phyloP scores from a whole-genome alignment of 805 yeast genomes.

The Pichia occidentalis region DNA sequence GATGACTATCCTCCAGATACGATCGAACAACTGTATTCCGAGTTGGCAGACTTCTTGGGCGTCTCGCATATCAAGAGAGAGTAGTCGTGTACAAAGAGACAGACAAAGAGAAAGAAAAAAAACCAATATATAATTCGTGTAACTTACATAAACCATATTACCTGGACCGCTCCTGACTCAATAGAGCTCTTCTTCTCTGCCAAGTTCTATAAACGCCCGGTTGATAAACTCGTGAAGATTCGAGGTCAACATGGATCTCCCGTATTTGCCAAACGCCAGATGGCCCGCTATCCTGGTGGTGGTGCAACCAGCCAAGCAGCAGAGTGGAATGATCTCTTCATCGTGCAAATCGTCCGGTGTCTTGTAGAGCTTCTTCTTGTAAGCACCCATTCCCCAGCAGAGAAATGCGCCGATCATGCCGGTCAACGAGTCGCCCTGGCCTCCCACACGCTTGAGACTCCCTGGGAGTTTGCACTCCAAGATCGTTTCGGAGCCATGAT shows the following conservation, averaged over 20 bases:
- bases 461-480: conserved; percentile 45
- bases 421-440: conserved; percentile 91
- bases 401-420: conserved; percentile 80
- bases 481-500: conserved; percentile 36
- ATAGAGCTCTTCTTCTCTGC: conserved; percentile 4
- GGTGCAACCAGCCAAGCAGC: conserved; percentile 66
- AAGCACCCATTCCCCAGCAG: conserved; percentile 70
- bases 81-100: no score
- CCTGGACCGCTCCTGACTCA: background rate
- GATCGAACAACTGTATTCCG: conserved; percentile 49
- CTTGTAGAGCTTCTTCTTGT: conserved; percentile 47
- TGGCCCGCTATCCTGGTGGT: conserved; percentile 60
- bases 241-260: conserved; percentile 80
- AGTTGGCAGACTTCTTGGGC: conserved; percentile 66
- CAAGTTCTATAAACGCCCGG: conserved; percentile 41
- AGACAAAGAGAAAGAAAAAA: no score
- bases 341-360: conserved; percentile 27
- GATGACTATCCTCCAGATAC: conserved; percentile 40
- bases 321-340: conserved; percentile 36
- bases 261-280: conserved; percentile 57
- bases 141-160: background rate
- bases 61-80: conserved; percentile 13
- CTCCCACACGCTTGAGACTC: conserved; percentile 79
- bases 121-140: background rate
- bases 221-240: conserved; percentile 69